Percentiles rank a stretch among this genome's conserved stretches.
Evolutionary conservation across 306 rosid species (phyloP).

Genomic region (Cucurbita maxima): DNA sequence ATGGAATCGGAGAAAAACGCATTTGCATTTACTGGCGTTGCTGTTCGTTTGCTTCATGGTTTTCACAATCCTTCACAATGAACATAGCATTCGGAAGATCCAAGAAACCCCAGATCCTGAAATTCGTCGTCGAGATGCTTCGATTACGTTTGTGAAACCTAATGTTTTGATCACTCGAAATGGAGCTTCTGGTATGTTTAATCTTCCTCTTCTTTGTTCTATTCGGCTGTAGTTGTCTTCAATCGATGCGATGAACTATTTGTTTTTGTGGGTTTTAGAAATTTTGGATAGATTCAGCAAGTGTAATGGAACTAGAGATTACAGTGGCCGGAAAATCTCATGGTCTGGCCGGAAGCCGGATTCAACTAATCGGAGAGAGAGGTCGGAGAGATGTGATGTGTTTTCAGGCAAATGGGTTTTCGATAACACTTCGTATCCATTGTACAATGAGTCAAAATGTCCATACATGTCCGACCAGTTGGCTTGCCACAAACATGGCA

Average conservation of each 20-base stretch:
- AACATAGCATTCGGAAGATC: conserved; percentile 36
- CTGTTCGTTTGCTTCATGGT: conserved; percentile 39
- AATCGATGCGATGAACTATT: conserved; percentile 12
- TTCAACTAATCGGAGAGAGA: conserved; percentile 22
- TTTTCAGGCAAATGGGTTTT: conserved; percentile 84
- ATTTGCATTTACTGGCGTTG: conserved; percentile 37
- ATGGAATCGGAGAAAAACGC: conserved; percentile 58
- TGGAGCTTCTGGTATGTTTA: conserved; percentile 29
- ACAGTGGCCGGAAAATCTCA: conserved; percentile 61
- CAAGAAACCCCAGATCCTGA: conserved; percentile 42
- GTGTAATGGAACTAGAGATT: conserved; percentile 65
- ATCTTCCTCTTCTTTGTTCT: not conserved
- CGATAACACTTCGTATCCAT: conserved; percentile 62
- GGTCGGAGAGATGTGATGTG: conserved; percentile 49
- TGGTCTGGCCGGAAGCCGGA: conserved; percentile 16
- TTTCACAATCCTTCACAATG: conserved; percentile 52
- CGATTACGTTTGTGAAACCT: conserved; percentile 52
- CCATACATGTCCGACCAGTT: conserved; percentile 98
- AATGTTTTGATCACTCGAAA: conserved; percentile 29
- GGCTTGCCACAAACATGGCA: conserved; percentile 89
- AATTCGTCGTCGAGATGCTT: conserved; percentile 28
- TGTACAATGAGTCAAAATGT: conserved; percentile 56
- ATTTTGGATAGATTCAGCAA: conserved; percentile 73
- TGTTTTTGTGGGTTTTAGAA: conserved; percentile 27
- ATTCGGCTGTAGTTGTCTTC: conserved; percentile 2